Base-by-base conservation (phyloP, 75 land plant genomes). In the Adiantum capillusveneris region DNA sequence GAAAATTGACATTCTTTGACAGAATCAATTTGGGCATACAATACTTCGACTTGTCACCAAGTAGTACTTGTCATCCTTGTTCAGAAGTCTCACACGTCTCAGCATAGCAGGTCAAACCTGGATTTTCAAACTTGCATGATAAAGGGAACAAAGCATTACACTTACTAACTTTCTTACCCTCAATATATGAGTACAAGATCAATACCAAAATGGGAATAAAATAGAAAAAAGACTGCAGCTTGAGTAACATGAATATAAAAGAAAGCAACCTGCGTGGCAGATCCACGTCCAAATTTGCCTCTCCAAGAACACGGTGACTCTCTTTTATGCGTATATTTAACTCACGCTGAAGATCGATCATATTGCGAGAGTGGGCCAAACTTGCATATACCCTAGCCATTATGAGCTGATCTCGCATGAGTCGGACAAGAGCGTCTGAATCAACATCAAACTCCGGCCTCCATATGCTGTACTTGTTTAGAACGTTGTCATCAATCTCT, bases 391-490 rank as follows among this genome's bases (percentile, higher is more conserved):
- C 79, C 64, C 79, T 87, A 41, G 88, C 98, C 98, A 94, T 94
- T 16, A 94, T 94, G 21, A 94, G 75, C 37, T 94, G 98, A 48
- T 94, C 98, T 29, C 96, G 67, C 75, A 94, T 84, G 64, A 90
- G 52, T 24, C 98, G 81, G 6, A 90, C 81, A 11, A 79, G 75
- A 17, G 90, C 63, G 69, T 94, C 98, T 43, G 85, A 64, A 41
- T 94, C 98, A 37, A 72, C 79, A 19, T 88, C 97, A 75, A 65
- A 81, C 7, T 94, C 96, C 62, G 60, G 76, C 69, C 96, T 78
- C 98, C 98, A 94, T 26, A 84, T 84, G 59, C 76, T 94, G 66
- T 84, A 94, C 62, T 90, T 94, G 0, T 91, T 84, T 13, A 84
- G 57, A 27, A 90, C 77, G 9, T 84, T 79, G 63, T 82, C 69